phyloP scores from a whole-genome alignment of 225 moss, liverwort and hornwort species.

The Lunularia cruciata region DNA sequence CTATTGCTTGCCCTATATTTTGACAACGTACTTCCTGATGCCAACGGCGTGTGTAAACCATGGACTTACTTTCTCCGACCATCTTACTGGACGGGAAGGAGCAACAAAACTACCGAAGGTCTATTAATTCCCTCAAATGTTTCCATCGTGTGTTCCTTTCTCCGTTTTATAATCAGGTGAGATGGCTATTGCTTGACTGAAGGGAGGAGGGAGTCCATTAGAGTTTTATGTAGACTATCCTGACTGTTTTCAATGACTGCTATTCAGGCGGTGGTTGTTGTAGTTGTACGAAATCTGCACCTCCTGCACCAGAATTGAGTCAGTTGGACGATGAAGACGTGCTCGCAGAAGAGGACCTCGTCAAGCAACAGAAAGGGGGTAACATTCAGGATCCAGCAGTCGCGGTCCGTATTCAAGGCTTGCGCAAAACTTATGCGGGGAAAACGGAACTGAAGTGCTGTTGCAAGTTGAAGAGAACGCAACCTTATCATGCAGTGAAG shows the following conservation, averaged over 20 bases:
- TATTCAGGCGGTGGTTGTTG: conserved; percentile 74
- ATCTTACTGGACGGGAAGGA: conserved; percentile 80
- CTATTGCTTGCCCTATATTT: conserved; percentile 77
- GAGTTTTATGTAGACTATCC: neutral
- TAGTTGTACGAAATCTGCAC: conserved; percentile 54
- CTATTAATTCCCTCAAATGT: too few species aligned
- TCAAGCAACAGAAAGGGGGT: conserved; percentile 61
- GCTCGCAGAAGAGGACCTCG: conserved; percentile 60
- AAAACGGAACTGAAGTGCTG: conserved; percentile 59
- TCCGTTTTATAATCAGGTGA: too few species aligned
- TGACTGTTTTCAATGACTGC: neutral
- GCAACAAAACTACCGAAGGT: conserved; percentile 35
- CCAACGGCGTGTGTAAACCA: conserved; percentile 91
- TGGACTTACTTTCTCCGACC: conserved; percentile 83
- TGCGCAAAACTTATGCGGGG: conserved; percentile 90
- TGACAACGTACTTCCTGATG: conserved; percentile 92
- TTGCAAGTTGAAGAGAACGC: conserved; percentile 48
- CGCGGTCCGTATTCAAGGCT: conserved; percentile 80
- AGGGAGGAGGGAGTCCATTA: too few species aligned
- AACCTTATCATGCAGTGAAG: conserved; percentile 86
- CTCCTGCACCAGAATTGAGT: conserved; percentile 52
- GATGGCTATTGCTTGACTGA: too few species aligned
- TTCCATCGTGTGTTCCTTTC: too few species aligned
- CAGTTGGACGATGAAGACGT: conserved; percentile 80
- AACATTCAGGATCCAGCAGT: conserved; percentile 64